Evolutionary conservation across 768 basidiomycete genomes (phyloP), one percentile per base, ranked within the genome.

Genomic region (Mycena amicta): DNA sequence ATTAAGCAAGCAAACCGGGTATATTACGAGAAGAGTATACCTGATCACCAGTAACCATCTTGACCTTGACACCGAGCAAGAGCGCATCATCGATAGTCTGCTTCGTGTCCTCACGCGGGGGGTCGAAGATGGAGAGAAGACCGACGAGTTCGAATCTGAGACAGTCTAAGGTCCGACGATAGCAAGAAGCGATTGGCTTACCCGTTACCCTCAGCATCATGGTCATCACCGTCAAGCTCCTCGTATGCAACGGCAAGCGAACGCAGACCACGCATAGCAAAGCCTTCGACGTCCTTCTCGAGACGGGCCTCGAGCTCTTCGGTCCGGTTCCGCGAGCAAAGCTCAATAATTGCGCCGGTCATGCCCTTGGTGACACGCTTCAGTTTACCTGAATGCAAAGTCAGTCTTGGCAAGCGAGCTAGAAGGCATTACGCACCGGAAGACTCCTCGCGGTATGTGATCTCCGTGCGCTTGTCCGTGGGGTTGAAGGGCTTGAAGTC

Each of bases 11-110:
- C 5, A 12, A n/a, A n/a, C 26, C 13, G 5, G n/a, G n/a, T n/a
- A n/a, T n/a, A n/a, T n/a, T n/a, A n/a, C 5, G 29, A 45, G 12
- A 52, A 26, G 20, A 27, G 20, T 43, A 1, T 11, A 61, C 60
- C 56, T 98, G 96, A 74, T 98, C 96, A 82, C 96, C 96, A n/a
- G 96, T 98, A 60, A 98, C 96, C 96, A 98, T 98, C 89, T 98
- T 98, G 74, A 98, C 95, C 73, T 89, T 90, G 68, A 98, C 95
- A 75, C 96, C 96, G 71, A 98, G 93, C 56, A 89, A 88, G 57
- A 94, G 80, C 53, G 96, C 95, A 73, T 98, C 95, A 69, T 98
- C 95, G 71, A 98, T 98, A 20, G 96, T 98, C 78, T 97, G 92
- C 81, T 98, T 97, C 75, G 96, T 98, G 71, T 98, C 96, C 1